Evolutionary conservation across 495 filamentous ascomycete species (phyloP).

Genomic region (Penicillium steckii): DNA sequence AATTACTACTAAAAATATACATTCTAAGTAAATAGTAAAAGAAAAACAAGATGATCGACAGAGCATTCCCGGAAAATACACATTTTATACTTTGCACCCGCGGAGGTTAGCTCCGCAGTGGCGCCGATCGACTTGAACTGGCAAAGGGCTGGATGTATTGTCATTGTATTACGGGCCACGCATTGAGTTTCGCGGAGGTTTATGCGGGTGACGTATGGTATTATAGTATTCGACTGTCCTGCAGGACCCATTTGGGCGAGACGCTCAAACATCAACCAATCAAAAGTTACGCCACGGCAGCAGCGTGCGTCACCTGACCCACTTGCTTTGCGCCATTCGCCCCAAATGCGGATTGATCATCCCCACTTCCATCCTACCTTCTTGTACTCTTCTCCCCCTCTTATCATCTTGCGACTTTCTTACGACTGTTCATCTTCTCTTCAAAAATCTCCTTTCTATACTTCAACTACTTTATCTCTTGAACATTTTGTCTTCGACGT

Average conservation of each 20-base stretch:
- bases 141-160: not conserved
- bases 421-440: not conserved
- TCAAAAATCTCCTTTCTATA: constrained; percentile 1
- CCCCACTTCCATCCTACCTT: constrained; percentile 13
- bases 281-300: constrained; percentile 18
- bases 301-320: constrained; percentile 32
- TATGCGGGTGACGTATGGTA: not conserved
- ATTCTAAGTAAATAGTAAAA: too few species aligned
- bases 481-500: constrained; percentile 16
- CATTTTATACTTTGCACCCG: not conserved
- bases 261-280: constrained; percentile 15
- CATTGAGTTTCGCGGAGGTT: not conserved
- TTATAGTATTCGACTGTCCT: not conserved
- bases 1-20: too few species aligned
- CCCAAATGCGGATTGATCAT: constrained; percentile 13
- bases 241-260: not conserved
- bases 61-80: not conserved
- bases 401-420: not conserved
- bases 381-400: not conserved
- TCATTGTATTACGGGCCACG: not conserved
- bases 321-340: constrained; percentile 15
- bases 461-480: constrained; percentile 1
- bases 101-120: not conserved
- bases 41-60: too few species aligned
- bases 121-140: not conserved